phyloP scores from a whole-genome alignment of 805 yeast genomes.

The Pichia ethanolica region DNA sequence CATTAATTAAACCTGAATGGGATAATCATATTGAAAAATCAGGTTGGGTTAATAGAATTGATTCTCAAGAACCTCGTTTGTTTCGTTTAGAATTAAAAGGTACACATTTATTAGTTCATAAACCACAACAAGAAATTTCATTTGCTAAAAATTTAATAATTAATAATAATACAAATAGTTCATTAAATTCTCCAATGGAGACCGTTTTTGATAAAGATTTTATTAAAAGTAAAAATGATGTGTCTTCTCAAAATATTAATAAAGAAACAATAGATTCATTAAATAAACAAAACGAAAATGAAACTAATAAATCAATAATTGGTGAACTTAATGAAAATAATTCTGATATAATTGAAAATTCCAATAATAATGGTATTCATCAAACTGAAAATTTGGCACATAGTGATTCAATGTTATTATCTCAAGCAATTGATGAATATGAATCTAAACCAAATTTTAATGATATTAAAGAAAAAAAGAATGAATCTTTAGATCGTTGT shows the following conservation, averaged over 20 bases:
- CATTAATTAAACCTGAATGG: constrained; percentile 27
- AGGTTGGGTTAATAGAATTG: constrained; percentile 55
- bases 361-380: not conserved
- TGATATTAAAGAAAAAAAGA: not conserved
- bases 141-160: constrained; percentile 9
- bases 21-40: constrained; percentile 35
- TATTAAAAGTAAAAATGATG: constrained; percentile 1
- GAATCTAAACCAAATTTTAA: not conserved
- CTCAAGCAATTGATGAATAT: constrained; percentile 3
- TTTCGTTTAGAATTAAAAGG: constrained; percentile 67
- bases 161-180: not conserved
- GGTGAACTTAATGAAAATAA: no score
- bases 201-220: constrained; percentile 2
- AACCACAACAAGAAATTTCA: constrained; percentile 40
- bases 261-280: not conserved
- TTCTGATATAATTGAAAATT: not conserved
- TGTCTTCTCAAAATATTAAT: not conserved
- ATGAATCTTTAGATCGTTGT: not conserved
- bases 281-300: not conserved
- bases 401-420: constrained; percentile 2
- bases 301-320: no score
- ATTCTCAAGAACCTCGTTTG: constrained; percentile 33
- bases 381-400: not conserved
- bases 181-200: not conserved
- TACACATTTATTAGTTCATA: constrained; percentile 53